Base-by-base conservation (phyloP, 2,329 filamentous ascomycete genomes). In the Didymella segeticola region DNA sequence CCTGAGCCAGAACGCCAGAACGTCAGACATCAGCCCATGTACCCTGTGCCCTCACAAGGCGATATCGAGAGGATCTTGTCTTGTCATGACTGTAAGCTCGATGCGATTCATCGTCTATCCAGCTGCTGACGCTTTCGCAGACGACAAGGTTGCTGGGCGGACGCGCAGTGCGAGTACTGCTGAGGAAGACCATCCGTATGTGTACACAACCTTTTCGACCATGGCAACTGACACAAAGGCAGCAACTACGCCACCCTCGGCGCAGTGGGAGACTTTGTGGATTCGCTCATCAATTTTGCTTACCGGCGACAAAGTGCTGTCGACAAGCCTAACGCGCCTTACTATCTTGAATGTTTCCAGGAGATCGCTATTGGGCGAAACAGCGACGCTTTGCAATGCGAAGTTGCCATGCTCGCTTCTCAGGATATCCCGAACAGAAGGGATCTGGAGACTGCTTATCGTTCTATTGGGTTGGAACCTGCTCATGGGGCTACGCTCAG, bases 271-370 rank as follows among this genome's bases (percentile, higher is more conserved):
- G 83, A 88, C 64, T 89, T 89, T 70, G 80, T 83, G 5, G 85
- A 89, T 63, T 66, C 75, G 1, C 73, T 87, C n/a, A 74, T 91
- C 15, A 74, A 80, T 23, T 88, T 86, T 69, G 84, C 86, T 4
- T 90, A 85, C 66, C 78, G 84, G 20, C 79, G 83, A 27, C 88
- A 90, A 72, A 75, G 80, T 20, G 68, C 75, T 8, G 81, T 79
- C 43, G 85, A 90, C 67, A 79, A 80, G 17, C 58, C 63, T 17
- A 82, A 83, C 55, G 75, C 77, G 15, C 73, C 85, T 2, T 84
- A 85, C 66, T 90, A 89, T 68, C 80, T 89, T 55, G 82, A 87
- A 69, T 88, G 84, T 63, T 76, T 91, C n/a, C 79, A 82, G 60
- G 77, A 80, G 39, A 82, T 90, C 47, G 82, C 83, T 14, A 75